phyloP scores from a whole-genome alignment of 2,329 filamentous ascomycete genomes.

The Alternaria conjuncta region DNA sequence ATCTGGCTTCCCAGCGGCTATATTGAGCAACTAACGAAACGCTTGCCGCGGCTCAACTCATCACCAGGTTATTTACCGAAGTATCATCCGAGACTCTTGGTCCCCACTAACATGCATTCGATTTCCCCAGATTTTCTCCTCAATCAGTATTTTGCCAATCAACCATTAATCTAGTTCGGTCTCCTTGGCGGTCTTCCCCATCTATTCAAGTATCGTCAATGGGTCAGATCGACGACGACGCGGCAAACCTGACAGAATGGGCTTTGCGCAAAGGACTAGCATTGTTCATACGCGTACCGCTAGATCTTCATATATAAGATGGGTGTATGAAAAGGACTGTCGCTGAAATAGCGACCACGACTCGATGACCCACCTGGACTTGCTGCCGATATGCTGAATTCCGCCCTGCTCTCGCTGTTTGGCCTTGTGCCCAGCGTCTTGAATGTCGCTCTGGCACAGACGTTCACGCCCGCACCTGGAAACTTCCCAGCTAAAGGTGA shows the following conservation, averaged over 20 bases:
- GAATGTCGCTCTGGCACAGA: constrained; percentile 1
- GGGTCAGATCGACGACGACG: neutral
- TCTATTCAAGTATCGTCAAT: neutral
- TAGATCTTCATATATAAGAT: neutral
- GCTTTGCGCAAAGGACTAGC: neutral
- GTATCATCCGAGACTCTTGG: neutral
- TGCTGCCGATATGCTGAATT: constrained; percentile 1
- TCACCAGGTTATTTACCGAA: neutral
- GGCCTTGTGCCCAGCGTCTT: neutral
- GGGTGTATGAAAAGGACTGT: neutral
- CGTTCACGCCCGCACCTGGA: constrained; percentile 19
- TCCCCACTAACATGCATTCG: neutral
- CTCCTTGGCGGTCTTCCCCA: neutral
- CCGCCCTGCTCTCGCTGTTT: constrained; percentile 3
- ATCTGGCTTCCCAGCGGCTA: neutral
- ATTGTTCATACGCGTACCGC: neutral
- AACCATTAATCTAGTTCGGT: neutral
- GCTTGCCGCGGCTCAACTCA: neutral
- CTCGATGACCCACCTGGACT: neutral
- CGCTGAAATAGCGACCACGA: neutral
- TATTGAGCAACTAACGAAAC: neutral
- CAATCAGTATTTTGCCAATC: neutral
- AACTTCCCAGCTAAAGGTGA: constrained; percentile 29
- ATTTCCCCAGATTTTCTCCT: neutral
- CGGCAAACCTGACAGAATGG: neutral